These are phyloP conservation scores for Dipteronia dyeriana DNA, from an alignment of 345 rosid species.

Conservation along the genomic window DNA sequence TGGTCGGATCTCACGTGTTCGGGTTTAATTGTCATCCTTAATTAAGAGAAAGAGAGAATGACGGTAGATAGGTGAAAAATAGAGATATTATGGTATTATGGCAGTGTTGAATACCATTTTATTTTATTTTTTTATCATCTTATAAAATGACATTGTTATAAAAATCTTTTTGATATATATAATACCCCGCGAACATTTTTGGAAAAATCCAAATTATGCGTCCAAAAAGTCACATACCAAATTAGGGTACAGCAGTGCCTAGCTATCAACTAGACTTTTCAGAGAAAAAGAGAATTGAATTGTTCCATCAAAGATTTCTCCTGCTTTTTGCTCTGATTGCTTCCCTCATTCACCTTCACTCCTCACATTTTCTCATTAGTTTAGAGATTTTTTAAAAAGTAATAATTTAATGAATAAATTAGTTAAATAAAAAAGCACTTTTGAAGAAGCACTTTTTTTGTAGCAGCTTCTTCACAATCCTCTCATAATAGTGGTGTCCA, in stretches of 20 bases:
- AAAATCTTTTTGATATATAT: no score
- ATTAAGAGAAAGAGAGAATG: no score
- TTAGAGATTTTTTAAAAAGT: no score
- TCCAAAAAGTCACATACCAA: neutral
- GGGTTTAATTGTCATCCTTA: no score
- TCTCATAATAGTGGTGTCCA: no score
- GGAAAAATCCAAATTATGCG: neutral
- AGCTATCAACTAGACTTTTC: neutral
- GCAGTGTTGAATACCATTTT: no score
- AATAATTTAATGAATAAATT: neutral
- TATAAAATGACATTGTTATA: no score
- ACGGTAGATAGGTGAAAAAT: no score
- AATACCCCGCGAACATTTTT: neutral
- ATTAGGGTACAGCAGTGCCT: neutral
- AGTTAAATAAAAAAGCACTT: neutral
- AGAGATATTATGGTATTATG: no score
- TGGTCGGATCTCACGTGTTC: no score
- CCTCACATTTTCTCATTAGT: neutral
- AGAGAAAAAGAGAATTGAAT: conserved; percentile 5
- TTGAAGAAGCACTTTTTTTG: neutral
- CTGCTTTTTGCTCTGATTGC: conserved; percentile 6
- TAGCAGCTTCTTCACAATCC: neutral
- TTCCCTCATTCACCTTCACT: conserved; percentile 8
- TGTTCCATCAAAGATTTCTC: conserved; percentile 12
- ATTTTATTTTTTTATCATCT: no score